A percentile compares a stretch with the other conserved stretches of the same genome.
These are phyloP conservation scores for Conticribra weissflogii DNA, from an alignment of 108 stramenopile genomes.

Conservation along the genomic window DNA sequence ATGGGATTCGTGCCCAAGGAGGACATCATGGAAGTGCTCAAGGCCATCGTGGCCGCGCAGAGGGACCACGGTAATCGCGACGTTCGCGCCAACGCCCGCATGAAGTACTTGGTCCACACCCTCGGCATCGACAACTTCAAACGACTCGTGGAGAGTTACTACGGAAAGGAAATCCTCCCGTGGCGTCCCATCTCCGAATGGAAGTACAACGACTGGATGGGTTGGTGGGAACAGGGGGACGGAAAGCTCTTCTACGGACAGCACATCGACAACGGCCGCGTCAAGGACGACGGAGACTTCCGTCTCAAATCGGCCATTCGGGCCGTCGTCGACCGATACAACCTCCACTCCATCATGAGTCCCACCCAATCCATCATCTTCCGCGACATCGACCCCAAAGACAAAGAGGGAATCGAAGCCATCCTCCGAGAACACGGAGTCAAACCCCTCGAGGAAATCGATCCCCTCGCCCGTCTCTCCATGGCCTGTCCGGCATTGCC, in stretches of 20 bases:
- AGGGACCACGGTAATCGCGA: conserved; percentile 98
- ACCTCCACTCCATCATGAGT: conserved; percentile 87
- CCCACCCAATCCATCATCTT: conserved; percentile 96
- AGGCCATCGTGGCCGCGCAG: conserved; percentile 94
- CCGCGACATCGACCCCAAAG: conserved; percentile 87
- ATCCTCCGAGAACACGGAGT: conserved; percentile 89
- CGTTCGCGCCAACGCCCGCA: conserved; percentile 96
- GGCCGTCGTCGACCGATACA: conserved; percentile 88
- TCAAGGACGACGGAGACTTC: conserved; percentile 92
- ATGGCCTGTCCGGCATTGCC: conserved; percentile 99
- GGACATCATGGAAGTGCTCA: conserved; percentile 90
- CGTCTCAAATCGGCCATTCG: conserved; percentile 91
- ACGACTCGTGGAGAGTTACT: conserved; percentile 91
- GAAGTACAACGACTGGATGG: conserved; percentile 98
- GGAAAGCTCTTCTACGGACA: conserved; percentile 95
- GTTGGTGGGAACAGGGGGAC: conserved; percentile 98
- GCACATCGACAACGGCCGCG: conserved; percentile 95
- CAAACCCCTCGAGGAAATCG: conserved; percentile 87
- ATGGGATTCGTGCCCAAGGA: conserved; percentile 96
- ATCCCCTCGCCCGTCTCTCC: conserved; percentile 79
- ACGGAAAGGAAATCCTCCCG: conserved; percentile 87
- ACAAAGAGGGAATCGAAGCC: conserved; percentile 84
- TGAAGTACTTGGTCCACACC: conserved; percentile 99
- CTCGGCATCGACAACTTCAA: conserved; percentile 94
- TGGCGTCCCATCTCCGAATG: conserved; percentile 83